Evolutionary conservation across 1,284 basidiomycete genomes (phyloP).

Genomic region (Ustilago vetiveriae): DNA sequence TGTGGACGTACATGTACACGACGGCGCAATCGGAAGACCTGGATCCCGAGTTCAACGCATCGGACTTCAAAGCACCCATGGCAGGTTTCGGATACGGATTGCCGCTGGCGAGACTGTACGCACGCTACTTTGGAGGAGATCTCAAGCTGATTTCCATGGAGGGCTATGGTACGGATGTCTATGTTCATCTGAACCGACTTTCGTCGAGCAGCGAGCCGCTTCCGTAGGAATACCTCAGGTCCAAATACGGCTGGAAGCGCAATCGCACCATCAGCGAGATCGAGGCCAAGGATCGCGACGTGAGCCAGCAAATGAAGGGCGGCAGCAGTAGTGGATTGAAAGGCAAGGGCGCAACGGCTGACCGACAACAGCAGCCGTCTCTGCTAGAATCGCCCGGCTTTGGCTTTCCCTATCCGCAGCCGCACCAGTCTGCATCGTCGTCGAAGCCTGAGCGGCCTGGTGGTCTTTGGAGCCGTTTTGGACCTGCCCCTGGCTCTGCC

Average conservation of each 20-base stretch:
- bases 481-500: slow-evolving; percentile 31
- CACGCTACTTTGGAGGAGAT: slow-evolving; percentile 95
- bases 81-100: slow-evolving; percentile 89
- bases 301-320: too few species aligned
- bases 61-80: slow-evolving; percentile 98
- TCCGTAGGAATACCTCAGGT: slow-evolving; percentile 63
- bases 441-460: slow-evolving; percentile 1
- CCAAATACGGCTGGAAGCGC: slow-evolving; percentile 50
- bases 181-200: slow-evolving; percentile 86
- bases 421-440: slow-evolving; percentile 11
- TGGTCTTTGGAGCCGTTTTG: slow-evolving; percentile 33
- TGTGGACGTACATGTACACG: slow-evolving; percentile 98
- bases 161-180: slow-evolving; percentile 74
- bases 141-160: slow-evolving; percentile 97
- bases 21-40: slow-evolving; percentile 91
- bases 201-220: slow-evolving; percentile 69
- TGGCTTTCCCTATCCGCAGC: slow-evolving; percentile 10
- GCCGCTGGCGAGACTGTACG: slow-evolving; percentile 83
- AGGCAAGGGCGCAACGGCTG: too few species aligned
- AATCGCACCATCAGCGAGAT: slow-evolving; percentile 48
- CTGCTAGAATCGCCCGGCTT: slow-evolving; percentile 25
- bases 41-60: slow-evolving; percentile 83
- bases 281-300: slow-evolving; percentile 33
- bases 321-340: too few species aligned
- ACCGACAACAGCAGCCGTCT: slow-evolving; percentile 22